Percentiles rank a stretch among this genome's conserved stretches.
These are phyloP conservation scores for Canavalia ensiformis DNA, from an alignment of 306 rosid genomes.

Conservation along the genomic window DNA sequence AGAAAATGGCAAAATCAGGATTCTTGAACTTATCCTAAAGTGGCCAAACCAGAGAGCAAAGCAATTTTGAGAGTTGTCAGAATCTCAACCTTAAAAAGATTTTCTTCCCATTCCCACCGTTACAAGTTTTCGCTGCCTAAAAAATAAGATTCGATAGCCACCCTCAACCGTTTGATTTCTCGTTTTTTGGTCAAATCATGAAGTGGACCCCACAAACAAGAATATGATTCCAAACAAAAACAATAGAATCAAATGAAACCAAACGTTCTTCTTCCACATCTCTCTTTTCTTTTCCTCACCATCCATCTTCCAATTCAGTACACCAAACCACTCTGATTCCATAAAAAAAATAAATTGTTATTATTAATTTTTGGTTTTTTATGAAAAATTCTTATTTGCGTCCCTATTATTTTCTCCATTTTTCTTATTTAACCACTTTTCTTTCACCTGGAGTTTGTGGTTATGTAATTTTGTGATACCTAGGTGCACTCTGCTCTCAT, in stretches of 20 bases:
- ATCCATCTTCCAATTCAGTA: conserved; percentile 58
- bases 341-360: not conserved
- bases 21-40: conserved; percentile 46
- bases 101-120: conserved; percentile 40
- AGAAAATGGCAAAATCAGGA: conserved; percentile 1
- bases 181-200: conserved; percentile 54
- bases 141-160: conserved; percentile 37
- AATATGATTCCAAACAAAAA: conserved; percentile 58
- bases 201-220: conserved; percentile 61
- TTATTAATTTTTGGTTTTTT: not conserved
- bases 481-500: conserved; percentile 14
- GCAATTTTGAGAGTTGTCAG: not conserved
- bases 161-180: conserved; percentile 56
- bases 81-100: conserved; percentile 38
- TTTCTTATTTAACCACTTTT: conserved; percentile 34
- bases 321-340: conserved; percentile 67
- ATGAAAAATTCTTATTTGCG: conserved; percentile 48
- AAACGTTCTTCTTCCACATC: conserved; percentile 54
- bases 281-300: conserved; percentile 52
- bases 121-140: conserved; percentile 51
- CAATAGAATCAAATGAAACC: conserved; percentile 43
- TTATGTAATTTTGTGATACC: conserved; percentile 38
- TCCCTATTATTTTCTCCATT: conserved; percentile 1
- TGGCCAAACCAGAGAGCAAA: conserved; percentile 13
- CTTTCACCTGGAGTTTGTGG: conserved; percentile 48